A percentile compares a stretch with the other conserved stretches of the same genome.
These are phyloP conservation scores for Rhynchospora breviuscula DNA, from an alignment of 176 grass and related monocot genomes.

Conservation along the genomic window DNA sequence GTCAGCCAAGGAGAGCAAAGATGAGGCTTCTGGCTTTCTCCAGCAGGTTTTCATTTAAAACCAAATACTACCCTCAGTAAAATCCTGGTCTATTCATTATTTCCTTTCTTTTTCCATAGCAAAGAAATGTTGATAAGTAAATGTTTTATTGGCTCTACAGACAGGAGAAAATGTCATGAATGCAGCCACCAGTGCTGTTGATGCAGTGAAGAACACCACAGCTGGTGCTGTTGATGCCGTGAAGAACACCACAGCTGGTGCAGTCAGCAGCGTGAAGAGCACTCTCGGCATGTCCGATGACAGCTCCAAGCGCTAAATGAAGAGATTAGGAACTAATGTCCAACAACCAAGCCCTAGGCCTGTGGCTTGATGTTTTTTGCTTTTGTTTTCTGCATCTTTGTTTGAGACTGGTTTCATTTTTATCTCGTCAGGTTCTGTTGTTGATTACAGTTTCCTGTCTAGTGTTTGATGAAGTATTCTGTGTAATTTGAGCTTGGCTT, in stretches of 20 bases:
- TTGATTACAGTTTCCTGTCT: neutral
- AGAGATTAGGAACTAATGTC: neutral
- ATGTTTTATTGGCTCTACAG: neutral
- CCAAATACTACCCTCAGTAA: neutral
- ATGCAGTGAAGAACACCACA: constrained; percentile 20
- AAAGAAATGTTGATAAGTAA: neutral
- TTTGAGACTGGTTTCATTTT: neutral
- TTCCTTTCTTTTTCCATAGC: neutral
- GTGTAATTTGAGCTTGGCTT: constrained; percentile 1
- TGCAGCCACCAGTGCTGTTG: neutral
- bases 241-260: constrained; percentile 19
- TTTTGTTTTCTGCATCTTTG: neutral
- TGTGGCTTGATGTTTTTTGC: neutral
- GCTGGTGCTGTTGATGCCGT: constrained; percentile 3
- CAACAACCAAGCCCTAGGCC: neutral
- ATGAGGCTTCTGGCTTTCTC: constrained; percentile 3
- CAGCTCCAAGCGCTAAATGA: constrained; percentile 10
- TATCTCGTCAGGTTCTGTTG: neutral
- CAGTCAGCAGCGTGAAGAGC: neutral
- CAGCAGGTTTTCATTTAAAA: constrained; percentile 10
- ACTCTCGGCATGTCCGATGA: constrained; percentile 18
- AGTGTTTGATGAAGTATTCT: neutral
- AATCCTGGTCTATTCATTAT: neutral
- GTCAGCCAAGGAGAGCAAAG: neutral
- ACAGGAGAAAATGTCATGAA: neutral